Evolutionary conservation across 2,329 filamentous ascomycete genomes (phyloP), one percentile per base, ranked within the genome.

Genomic region (Paraphoma sp.): DNA sequence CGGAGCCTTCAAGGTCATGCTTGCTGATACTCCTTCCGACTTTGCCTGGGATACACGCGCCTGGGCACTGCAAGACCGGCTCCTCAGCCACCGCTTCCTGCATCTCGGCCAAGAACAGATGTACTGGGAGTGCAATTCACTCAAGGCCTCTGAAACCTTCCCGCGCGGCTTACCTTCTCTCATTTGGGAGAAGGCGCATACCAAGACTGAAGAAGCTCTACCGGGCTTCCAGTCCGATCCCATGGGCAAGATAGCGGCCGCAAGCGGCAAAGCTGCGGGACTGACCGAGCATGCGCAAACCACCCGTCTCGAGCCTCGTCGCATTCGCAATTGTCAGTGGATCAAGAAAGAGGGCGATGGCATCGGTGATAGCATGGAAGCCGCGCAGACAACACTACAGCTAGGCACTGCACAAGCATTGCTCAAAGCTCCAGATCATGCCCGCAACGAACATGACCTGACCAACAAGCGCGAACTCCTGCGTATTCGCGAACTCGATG

Each of bases 91-190:
- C 12, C 67, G 74, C 12, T 63, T 74, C 53, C 63, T 77, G 14
- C 69, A 74, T 31, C 56, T 75, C 10, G 67, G 71, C 36, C 62
- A 63, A 44, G 65, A 68, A 51, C 74, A 77, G 48, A 60, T 75
- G 57, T 74, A 76, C 60, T 77, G 75, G 75, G 72, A 76, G 45
- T 77, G 75, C 54, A 72, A 72, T 57, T 58, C 64, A 8, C 71
- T 76, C 52, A 76, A 76, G 54, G 74, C 74, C 6, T 73, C 69
- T 4, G 70, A 74, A 45, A 76, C 71, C 5, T 75, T 76, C 60
- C 74, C 74, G 4, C 65, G 56, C 9, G 74, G 74, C 1, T 58
- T 76, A 5, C 65, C 72, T 9, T 59, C 73, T 3, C 70, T 76
- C 8, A 49, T 76, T 4, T 76, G 74, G 74, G 74, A 76, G 54